Conservation (phyloP, 345 rosid genomes). For the Eutrema japonicum region DNA sequence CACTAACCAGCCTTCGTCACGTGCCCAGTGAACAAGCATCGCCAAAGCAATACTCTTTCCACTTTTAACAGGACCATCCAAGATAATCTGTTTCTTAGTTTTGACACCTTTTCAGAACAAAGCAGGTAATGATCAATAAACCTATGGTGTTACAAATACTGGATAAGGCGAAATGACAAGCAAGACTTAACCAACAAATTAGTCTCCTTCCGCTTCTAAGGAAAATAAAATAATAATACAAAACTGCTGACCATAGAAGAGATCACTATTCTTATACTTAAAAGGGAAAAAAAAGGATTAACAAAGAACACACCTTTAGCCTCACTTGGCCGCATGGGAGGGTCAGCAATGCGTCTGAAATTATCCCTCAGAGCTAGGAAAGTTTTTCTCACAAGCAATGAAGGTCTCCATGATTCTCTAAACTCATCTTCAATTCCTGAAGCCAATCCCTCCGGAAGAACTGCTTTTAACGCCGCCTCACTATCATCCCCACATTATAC, state of each 20-base stretch:
- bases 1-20: slow-evolving; percentile 95
- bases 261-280: not conserved
- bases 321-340: slow-evolving; percentile 56
- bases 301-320: slow-evolving; percentile 53
- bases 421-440: slow-evolving; percentile 76
- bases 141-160: not conserved
- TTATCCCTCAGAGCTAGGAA: slow-evolving; percentile 91
- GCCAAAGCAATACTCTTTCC: slow-evolving; percentile 94
- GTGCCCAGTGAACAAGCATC: slow-evolving; percentile 99
- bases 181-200: slow-evolving; percentile 7
- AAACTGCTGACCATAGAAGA: not conserved
- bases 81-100: slow-evolving; percentile 74
- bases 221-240: not conserved
- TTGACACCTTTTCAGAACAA: slow-evolving; percentile 53
- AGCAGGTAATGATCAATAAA: not conserved
- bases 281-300: not conserved
- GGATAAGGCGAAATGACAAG: not conserved
- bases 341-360: slow-evolving; percentile 86
- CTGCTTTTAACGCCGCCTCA: slow-evolving; percentile 56
- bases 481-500: slow-evolving; percentile 40
- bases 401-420: slow-evolving; percentile 74
- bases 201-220: not conserved
- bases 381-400: slow-evolving; percentile 76
- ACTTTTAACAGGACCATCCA: slow-evolving; percentile 92
- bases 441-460: slow-evolving; percentile 83